These are phyloP conservation scores for Daldinia eschscholtzii DNA, from an alignment of 2,329 filamentous ascomycete genomes.

Conservation along the genomic window DNA sequence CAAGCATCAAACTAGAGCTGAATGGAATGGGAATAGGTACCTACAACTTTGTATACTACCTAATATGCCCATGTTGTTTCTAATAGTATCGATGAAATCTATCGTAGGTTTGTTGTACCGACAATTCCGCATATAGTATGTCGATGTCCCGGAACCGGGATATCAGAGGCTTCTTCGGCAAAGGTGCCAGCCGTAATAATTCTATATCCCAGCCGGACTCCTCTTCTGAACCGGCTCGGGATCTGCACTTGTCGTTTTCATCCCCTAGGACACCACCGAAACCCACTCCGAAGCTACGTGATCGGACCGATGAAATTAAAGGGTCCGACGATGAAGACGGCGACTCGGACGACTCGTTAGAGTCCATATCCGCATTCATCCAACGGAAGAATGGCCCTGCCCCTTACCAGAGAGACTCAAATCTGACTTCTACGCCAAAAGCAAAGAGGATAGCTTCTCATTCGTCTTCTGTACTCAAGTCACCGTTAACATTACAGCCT, in stretches of 20 bases:
- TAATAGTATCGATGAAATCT: conserved; percentile 8
- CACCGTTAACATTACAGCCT: conserved; percentile 63
- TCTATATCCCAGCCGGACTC: conserved; percentile 35
- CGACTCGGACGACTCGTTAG: conserved; percentile 67
- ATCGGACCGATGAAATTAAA: conserved; percentile 70
- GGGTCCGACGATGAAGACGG: conserved; percentile 80
- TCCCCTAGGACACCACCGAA: conserved; percentile 50
- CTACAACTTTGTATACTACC: conserved; percentile 17
- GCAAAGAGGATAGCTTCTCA: conserved; percentile 61
- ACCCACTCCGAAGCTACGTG: conserved; percentile 48
- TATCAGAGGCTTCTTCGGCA: conserved; percentile 52
- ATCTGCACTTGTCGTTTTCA: conserved; percentile 40
- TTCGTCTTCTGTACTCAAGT: conserved; percentile 51
- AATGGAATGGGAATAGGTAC: neutral
- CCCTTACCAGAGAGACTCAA: conserved; percentile 40
- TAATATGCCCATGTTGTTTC: conserved; percentile 14
- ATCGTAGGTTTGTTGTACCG: conserved; percentile 3
- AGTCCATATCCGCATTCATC: conserved; percentile 66
- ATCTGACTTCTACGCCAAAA: conserved; percentile 57
- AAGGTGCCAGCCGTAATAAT: conserved; percentile 26
- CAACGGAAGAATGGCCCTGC: conserved; percentile 44
- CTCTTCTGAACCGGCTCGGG: conserved; percentile 32
- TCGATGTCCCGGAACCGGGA: conserved; percentile 48
- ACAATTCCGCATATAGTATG: conserved; percentile 9
- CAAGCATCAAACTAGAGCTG: conserved; percentile 29